Conservation (phyloP, 2,329 filamentous ascomycete species). For the Fusarium multiceps region DNA sequence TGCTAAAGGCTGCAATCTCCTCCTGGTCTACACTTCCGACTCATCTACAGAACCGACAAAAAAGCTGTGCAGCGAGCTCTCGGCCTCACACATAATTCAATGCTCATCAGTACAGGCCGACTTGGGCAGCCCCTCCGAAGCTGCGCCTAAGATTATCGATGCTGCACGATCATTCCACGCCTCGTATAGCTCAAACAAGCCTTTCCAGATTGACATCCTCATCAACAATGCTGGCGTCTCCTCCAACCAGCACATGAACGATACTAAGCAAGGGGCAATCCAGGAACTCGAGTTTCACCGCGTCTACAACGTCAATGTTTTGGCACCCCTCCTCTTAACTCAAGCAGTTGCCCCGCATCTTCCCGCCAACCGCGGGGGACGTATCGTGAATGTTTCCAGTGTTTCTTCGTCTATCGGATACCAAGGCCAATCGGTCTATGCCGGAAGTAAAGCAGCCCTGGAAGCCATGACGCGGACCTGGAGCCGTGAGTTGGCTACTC, state of each 20-base stretch:
- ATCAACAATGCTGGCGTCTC: conserved; percentile 86
- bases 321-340: conserved; percentile 81
- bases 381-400: conserved; percentile 68
- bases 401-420: conserved; percentile 66
- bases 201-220: conserved; percentile 75
- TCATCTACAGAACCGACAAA: conserved; percentile 61
- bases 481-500: conserved; percentile 65
- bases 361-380: conserved; percentile 71
- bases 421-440: conserved; percentile 67
- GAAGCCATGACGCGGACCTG: conserved; percentile 70
- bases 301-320: conserved; percentile 83
- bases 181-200: conserved; percentile 34
- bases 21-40: conserved; percentile 70
- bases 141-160: conserved; percentile 46
- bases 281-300: conserved; percentile 73
- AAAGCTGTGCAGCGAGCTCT: conserved; percentile 60
- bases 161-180: conserved; percentile 46
- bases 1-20: conserved; percentile 68
- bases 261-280: conserved; percentile 63
- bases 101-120: conserved; percentile 48
- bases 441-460: conserved; percentile 67
- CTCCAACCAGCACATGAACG: conserved; percentile 72
- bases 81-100: conserved; percentile 55
- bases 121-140: conserved; percentile 43
- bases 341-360: conserved; percentile 79